Conservation (phyloP, 805 yeast genomes). For the Sungouiella blattae region DNA sequence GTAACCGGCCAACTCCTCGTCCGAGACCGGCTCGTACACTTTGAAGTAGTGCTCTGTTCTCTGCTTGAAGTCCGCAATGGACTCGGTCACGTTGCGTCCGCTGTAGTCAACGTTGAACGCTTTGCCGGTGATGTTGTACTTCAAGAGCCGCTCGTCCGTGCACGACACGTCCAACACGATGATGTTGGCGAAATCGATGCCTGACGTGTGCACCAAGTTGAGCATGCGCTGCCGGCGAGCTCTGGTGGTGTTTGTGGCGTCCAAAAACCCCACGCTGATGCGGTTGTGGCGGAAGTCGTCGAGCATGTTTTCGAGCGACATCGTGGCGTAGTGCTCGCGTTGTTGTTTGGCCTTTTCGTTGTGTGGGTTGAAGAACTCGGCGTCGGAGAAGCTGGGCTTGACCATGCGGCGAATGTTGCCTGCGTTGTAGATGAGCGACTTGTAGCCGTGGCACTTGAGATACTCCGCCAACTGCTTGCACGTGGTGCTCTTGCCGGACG, state of each 20-base stretch:
- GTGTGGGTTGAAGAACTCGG: conserved; percentile 38
- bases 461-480: conserved; percentile 29
- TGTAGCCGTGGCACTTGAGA: conserved; percentile 9
- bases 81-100: conserved; percentile 46
- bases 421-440: conserved; percentile 38
- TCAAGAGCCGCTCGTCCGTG: conserved; percentile 46
- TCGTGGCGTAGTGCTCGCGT: conserved; percentile 35
- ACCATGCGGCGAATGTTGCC: conserved; percentile 47
- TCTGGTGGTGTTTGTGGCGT: conserved; percentile 41
- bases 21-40: conserved; percentile 17
- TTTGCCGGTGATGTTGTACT: conserved; percentile 62
- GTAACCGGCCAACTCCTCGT: conserved; percentile 8
- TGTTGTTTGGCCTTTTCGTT: conserved; percentile 27
- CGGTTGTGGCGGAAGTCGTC: conserved; percentile 23
- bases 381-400: conserved; percentile 21
- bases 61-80: conserved; percentile 57
- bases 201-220: conserved; percentile 17
- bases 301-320: conserved; percentile 29
- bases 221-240: conserved; percentile 32
- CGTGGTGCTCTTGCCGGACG: conserved; percentile 39
- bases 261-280: conserved; percentile 37
- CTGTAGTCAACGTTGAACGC: conserved; percentile 60
- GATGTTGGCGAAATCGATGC: conserved; percentile 32
- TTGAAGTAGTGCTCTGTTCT: conserved; percentile 51
- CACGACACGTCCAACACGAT: conserved; percentile 60